Percentiles rank a stretch among this genome's conserved stretches.
phyloP scores from a whole-genome alignment of 768 basidiomycete genomes.

The Lyophyllum semitale region DNA sequence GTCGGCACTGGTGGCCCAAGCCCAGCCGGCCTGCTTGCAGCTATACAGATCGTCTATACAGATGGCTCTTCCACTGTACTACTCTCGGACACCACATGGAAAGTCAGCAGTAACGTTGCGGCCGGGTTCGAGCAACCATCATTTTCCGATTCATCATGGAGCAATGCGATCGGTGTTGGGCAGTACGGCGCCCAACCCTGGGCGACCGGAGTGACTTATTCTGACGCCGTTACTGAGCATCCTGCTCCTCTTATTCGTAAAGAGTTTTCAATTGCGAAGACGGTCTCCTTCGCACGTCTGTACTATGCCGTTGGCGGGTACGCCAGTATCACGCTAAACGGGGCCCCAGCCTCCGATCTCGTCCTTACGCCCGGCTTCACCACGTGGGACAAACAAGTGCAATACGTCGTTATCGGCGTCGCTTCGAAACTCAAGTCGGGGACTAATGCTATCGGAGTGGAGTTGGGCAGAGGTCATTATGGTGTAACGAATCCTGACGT shows the following conservation, averaged over 20 bases:
- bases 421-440: conserved; percentile 15
- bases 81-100: conserved; percentile 25
- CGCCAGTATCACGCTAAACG: conserved; percentile 28
- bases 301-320: conserved; percentile 32
- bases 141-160: conserved; percentile 24
- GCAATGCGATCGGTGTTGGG: conserved; percentile 18
- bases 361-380: conserved; percentile 31
- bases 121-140: conserved; percentile 20
- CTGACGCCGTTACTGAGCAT: conserved; percentile 27
- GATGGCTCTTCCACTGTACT: conserved; percentile 22
- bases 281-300: conserved; percentile 25
- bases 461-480: conserved; percentile 29
- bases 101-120: conserved; percentile 16
- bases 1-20: conserved; percentile 13
- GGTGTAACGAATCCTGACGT: conserved; percentile 30
- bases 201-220: conserved; percentile 20
- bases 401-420: conserved; percentile 29
- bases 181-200: conserved; percentile 25
- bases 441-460: conserved; percentile 23
- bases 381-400: conserved; percentile 27
- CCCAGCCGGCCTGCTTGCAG: conserved; percentile 25
- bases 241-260: conserved; percentile 29
- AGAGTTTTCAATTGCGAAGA: conserved; percentile 19
- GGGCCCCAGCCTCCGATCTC: conserved; percentile 25
- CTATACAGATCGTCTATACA: conserved; percentile 21